Percentiles rank a stretch among this genome's conserved stretches.
phyloP scores from a whole-genome alignment of 208 protist species.

The Trypanosoma theileri region DNA sequence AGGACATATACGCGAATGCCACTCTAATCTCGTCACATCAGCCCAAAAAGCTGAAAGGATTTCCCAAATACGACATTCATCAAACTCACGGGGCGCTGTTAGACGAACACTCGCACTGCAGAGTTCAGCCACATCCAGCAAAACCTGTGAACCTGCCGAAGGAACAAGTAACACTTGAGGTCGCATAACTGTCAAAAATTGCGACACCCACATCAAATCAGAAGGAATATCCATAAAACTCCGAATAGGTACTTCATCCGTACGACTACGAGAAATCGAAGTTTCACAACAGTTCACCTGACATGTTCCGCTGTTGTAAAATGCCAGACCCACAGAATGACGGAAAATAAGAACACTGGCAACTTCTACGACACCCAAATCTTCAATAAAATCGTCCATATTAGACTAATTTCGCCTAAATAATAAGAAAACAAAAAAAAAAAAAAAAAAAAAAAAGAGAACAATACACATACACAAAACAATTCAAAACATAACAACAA shows the following conservation, averaged over 20 bases:
- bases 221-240: constrained; percentile 28
- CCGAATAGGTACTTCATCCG: constrained; percentile 17
- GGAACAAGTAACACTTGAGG: constrained; percentile 20
- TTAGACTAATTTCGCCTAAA: too few species aligned
- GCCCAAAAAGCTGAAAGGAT: constrained; percentile 45
- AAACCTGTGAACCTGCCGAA: constrained; percentile 22
- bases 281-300: constrained; percentile 37
- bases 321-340: constrained; percentile 39
- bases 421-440: constrained; percentile 9
- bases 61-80: constrained; percentile 19
- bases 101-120: constrained; percentile 22
- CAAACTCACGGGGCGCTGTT: constrained; percentile 21
- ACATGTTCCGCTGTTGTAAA: constrained; percentile 39
- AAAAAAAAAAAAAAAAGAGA: constrained; percentile 25
- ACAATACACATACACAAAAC: constrained; percentile 20
- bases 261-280: constrained; percentile 14
- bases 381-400: too few species aligned
- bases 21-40: constrained; percentile 30
- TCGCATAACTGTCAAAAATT: constrained; percentile 15
- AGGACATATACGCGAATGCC: constrained; percentile 49
- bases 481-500: background rate
- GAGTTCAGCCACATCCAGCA: constrained; percentile 28
- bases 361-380: background rate
- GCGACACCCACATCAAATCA: constrained; percentile 30
- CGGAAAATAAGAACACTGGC: constrained; percentile 22